These are phyloP conservation scores for Bipolaris bicolor DNA, from an alignment of 2,329 filamentous ascomycete genomes.

Conservation along the genomic window DNA sequence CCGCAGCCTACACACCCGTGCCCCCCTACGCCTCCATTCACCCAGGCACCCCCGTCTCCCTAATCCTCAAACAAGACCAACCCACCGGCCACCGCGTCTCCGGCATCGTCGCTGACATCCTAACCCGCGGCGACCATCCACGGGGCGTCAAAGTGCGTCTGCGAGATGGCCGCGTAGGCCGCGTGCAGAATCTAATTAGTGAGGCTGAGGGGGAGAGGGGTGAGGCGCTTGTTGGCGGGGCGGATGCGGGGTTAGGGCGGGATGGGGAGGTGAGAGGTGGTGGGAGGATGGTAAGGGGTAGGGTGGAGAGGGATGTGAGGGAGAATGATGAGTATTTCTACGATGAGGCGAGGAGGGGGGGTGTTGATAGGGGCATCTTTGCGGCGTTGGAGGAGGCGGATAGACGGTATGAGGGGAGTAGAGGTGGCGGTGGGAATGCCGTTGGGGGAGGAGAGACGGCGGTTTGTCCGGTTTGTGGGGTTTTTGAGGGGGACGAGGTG, in stretches of 20 bases:
- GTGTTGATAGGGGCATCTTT: conserved; percentile 25
- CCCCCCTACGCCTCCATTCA: conserved; percentile 50
- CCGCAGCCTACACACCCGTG: conserved; percentile 9
- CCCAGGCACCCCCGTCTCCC: conserved; percentile 69
- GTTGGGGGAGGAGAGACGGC: no score
- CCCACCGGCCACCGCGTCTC: conserved; percentile 73
- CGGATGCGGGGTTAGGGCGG: conserved; percentile 31
- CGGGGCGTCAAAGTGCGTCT: conserved; percentile 81
- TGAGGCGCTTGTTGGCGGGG: conserved; percentile 35
- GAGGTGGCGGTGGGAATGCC: conserved; percentile 29
- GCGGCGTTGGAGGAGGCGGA: conserved; percentile 37
- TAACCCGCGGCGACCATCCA: conserved; percentile 76
- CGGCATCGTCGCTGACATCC: conserved; percentile 69
- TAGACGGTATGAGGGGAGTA: conserved; percentile 22
- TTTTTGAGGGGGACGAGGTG: conserved; percentile 70
- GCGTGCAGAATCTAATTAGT: conserved; percentile 69
- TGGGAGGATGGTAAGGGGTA: conserved; percentile 20
- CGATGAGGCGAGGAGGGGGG: conserved; percentile 26
- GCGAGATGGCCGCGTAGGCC: conserved; percentile 71
- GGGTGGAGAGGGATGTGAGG: conserved; percentile 36
- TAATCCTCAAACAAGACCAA: conserved; percentile 78
- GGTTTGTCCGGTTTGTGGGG: conserved; percentile 68
- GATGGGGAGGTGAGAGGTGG: conserved; percentile 28
- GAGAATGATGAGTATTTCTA: conserved; percentile 41
- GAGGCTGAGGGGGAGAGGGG: conserved; percentile 29